Percentiles rank a stretch among this genome's conserved stretches.
Conservation (phyloP, 176 grass and related monocot species). For the Luzula sylvatica region DNA sequence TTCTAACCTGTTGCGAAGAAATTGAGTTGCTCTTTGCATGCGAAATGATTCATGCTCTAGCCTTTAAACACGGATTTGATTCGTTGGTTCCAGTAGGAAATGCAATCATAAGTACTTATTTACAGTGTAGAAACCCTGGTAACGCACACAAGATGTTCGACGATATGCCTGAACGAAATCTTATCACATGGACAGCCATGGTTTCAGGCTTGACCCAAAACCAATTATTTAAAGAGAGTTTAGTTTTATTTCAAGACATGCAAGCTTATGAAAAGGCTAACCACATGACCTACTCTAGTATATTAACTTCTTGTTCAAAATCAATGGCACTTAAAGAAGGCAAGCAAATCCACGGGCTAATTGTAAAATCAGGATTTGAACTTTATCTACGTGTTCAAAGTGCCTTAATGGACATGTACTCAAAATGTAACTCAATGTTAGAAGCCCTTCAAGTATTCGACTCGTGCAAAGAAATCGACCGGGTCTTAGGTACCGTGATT, state of each 20-base stretch:
- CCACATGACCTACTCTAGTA: slow-evolving; percentile 41
- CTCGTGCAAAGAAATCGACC: slow-evolving; percentile 40
- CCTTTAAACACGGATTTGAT: slow-evolving; percentile 27
- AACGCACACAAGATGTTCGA: slow-evolving; percentile 39
- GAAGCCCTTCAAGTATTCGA: slow-evolving; percentile 57
- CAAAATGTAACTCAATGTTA: slow-evolving; percentile 73
- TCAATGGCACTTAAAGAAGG: slow-evolving; percentile 38
- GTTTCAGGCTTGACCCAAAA: slow-evolving; percentile 58
- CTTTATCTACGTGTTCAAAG: slow-evolving; percentile 52
- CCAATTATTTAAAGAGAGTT: slow-evolving; percentile 37
- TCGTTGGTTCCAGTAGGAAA: slow-evolving; percentile 40
- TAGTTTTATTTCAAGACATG: slow-evolving; percentile 47
- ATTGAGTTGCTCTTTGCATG: slow-evolving; percentile 23
- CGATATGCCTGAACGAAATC: slow-evolving; percentile 41
- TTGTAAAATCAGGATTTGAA: slow-evolving; percentile 44
- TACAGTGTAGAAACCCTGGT: slow-evolving; percentile 26
- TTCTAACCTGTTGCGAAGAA: slow-evolving; percentile 39
- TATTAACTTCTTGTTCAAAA: slow-evolving; percentile 52
- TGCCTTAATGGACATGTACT: slow-evolving; percentile 80
- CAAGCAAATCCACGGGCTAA: slow-evolving; percentile 67
- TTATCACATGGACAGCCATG: slow-evolving; percentile 81
- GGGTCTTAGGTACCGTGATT: slow-evolving; percentile 63
- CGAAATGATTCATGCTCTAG: slow-evolving; percentile 37
- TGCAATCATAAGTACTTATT: slow-evolving; percentile 54
- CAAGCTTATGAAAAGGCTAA: slow-evolving; percentile 40